Evolutionary conservation across 176 grass and related monocot genomes (phyloP).

Genomic region (Tuctoria greenei): DNA sequence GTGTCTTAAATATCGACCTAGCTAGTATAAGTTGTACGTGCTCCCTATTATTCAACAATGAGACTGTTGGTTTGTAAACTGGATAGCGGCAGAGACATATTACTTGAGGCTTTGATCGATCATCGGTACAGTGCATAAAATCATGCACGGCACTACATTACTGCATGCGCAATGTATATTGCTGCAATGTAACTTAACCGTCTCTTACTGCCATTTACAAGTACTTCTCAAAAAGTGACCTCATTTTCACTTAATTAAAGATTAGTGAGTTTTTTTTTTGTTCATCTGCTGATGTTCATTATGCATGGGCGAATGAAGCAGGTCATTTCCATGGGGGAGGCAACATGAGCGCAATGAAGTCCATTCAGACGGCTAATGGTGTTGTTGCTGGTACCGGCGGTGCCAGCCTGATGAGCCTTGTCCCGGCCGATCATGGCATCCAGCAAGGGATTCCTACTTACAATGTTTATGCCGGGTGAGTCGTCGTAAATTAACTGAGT

Average conservation of each 20-base stretch:
- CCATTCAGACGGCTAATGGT: slow-evolving; percentile 26
- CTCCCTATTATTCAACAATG: background rate
- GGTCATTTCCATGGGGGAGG: slow-evolving; percentile 31
- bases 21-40: background rate
- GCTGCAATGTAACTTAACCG: background rate
- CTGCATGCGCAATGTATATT: background rate
- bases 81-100: background rate
- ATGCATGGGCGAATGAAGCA: background rate
- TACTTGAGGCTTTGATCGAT: background rate
- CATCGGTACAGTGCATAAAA: background rate
- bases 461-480: slow-evolving; percentile 45
- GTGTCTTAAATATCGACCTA: background rate
- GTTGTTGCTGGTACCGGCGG: slow-evolving; percentile 29
- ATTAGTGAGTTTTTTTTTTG: background rate
- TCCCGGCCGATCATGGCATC: slow-evolving; percentile 44
- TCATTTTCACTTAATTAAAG: background rate
- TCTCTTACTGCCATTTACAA: background rate
- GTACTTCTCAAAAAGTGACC: background rate
- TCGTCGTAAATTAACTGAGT: background rate
- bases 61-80: background rate
- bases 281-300: background rate
- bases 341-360: slow-evolving; percentile 46
- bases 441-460: slow-evolving; percentile 52
- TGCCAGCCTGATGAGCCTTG: slow-evolving; percentile 40
- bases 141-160: background rate